Percentiles rank a stretch among this genome's conserved stretches.
Evolutionary conservation across 805 yeast genomes (phyloP).

Genomic region (Candida incommunis): DNA sequence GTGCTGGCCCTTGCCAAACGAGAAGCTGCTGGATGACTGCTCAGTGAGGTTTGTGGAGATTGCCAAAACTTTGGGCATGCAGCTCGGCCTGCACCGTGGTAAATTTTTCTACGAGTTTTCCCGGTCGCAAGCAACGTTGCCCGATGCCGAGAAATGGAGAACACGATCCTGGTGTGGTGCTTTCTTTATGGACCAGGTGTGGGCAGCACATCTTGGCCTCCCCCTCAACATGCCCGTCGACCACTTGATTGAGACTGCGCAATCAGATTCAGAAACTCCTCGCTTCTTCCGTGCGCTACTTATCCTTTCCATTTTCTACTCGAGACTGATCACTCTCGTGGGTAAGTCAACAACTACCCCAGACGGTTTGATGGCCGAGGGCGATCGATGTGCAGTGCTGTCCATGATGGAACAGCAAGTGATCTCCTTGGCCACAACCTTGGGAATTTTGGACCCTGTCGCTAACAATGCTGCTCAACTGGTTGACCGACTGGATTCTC

Average conservation of each 20-base stretch:
- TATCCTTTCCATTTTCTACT: constrained; percentile 66
- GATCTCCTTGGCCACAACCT: constrained; percentile 50
- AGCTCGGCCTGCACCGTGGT: constrained; percentile 82
- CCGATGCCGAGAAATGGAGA: constrained; percentile 89
- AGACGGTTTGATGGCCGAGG: constrained; percentile 78
- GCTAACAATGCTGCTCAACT: neutral
- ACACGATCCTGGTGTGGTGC: constrained; percentile 86
- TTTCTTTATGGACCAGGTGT: constrained; percentile 76
- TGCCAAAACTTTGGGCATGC: constrained; percentile 73
- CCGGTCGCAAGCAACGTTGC: constrained; percentile 74
- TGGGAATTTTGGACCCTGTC: constrained; percentile 22
- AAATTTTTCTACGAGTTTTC: constrained; percentile 83
- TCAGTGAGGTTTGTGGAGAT: constrained; percentile 79
- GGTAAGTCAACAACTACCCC: constrained; percentile 76
- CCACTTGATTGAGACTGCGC: constrained; percentile 64
- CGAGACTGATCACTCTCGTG: constrained; percentile 71
- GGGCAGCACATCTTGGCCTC: constrained; percentile 77
- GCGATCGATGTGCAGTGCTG: constrained; percentile 66
- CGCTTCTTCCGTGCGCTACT: constrained; percentile 57
- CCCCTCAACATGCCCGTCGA: constrained; percentile 83
- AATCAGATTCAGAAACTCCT: constrained; percentile 45
- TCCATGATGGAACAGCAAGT: constrained; percentile 68
- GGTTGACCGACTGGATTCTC: constrained; percentile 30
- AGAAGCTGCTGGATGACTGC: constrained; percentile 82
- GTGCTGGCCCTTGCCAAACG: constrained; percentile 88